Base-by-base conservation (phyloP, 2,329 filamentous ascomycete genomes). In the Cryphonectria nitschkei region DNA sequence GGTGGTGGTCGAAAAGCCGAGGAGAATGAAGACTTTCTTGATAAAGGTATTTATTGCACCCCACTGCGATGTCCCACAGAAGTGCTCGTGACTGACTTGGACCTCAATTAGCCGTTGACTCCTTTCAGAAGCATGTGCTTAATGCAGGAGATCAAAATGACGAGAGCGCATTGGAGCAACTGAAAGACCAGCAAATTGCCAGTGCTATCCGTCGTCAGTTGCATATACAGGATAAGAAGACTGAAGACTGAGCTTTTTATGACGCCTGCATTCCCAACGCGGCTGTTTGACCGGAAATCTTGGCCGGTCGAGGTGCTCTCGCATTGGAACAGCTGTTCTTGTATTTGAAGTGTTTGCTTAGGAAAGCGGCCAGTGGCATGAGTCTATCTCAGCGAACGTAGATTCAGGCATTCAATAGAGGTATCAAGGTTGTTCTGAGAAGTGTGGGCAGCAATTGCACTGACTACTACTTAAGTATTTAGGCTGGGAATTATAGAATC, bases 161-260 rank as follows among this genome's bases (percentile, higher is more conserved):
- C 78, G 92, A 92, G 81, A 85, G 81, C 68, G 93, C 93, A 8
- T 78, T 89, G 26, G 93, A 97, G 82, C 93, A 97, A 82, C 91
- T 91, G 75, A 95, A 95, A 83, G 93, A 96, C 78, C 90, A 93
- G 80, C 84, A 92, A 79, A 93, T 95, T 76, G 89, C 89, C 22
- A 90, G 93, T 79, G 90, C 87, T 79, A 89, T 95, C 75, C 88
- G 93, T 43, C 81, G 80, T 54, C 84, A 92, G 80, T 94, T 72
- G 39, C 58, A 60, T 32, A 29, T 72, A 16, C 37, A 66, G 67
- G 61, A 72, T 7, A 61, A 69, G 32, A 69, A 62, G 43, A 43
- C 67, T 8, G 32, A 62, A 13, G 37, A 29, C 19, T 62, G 34
- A 62, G 8, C 34, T 62, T 19, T 26, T 26, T 2, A 22, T 34